Base-by-base conservation (phyloP, 345 rosid genomes). In the Dimocarpus longan region DNA sequence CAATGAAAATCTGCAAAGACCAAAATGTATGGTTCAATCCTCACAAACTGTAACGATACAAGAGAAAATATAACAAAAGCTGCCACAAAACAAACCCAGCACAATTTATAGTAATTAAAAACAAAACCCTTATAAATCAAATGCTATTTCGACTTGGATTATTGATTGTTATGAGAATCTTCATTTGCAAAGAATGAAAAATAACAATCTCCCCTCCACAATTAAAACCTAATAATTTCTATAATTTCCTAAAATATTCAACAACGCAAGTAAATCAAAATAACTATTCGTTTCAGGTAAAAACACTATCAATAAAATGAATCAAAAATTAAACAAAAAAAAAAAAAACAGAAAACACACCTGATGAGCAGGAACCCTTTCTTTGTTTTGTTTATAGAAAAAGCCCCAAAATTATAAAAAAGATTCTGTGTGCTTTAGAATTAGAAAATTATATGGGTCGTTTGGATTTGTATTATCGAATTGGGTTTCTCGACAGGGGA, bases 31-130 rank as follows among this genome's bases (percentile, higher is more conserved):
- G 66, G 52, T 62, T 74, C 19, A 57, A 59, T 21, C 66, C 76
- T 12, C 57, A 62, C 42, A 18, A 63, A 46, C 77, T 74, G 64
- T 52, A 32, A 71, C 18, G 24, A 21, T 59, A 71, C 46, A 71
- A 52, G 63, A 71, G 7, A 37, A n/a, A 2, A 39, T 12, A 0
- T 3, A 73, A 21, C 63, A 13, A 73, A 22, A 44, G n/a, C n/a
- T 21, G 28, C 11, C 22, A 60, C 65, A 22, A 60, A 60, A 59
- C 64, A 59, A 59, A 59, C n/a, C 15, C 57, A 52, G 16, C 16
- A 52, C 3, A 52, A 15, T 52, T 52, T 18, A 52, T 16, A 40
- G 22, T 12, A 24, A 32, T 24, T 73, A 73, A 28, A 71, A 28
- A 19, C 28, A 73, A 11, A 24, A 16, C 40, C 43, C 67, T 42